Evolutionary conservation across 768 basidiomycete genomes (phyloP).

Genomic region (Leucocoprinus birnbaumii): DNA sequence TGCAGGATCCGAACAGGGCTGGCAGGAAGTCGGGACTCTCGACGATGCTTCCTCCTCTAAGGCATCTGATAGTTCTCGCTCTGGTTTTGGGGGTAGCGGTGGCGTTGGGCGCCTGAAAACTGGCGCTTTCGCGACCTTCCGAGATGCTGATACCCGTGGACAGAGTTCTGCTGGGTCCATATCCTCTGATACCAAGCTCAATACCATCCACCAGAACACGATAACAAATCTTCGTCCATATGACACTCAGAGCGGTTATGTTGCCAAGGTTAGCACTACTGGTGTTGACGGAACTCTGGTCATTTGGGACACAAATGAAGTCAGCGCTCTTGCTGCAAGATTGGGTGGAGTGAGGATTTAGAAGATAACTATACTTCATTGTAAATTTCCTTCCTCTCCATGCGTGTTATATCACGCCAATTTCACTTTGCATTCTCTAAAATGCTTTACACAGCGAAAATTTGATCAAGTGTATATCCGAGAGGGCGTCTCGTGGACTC

Average conservation of each 20-base stretch:
- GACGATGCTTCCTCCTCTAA: conserved; percentile 70
- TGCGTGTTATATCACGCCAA: neutral
- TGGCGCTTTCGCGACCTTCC: conserved; percentile 92
- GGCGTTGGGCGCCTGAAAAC: conserved; percentile 80
- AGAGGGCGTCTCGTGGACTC: too few species aligned
- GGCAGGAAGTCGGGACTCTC: conserved; percentile 78
- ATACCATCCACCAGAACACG: conserved; percentile 96
- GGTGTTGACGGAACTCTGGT: conserved; percentile 94
- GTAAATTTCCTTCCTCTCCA: neutral
- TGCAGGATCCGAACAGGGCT: conserved; percentile 70
- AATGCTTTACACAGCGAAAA: neutral
- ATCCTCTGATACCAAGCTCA: conserved; percentile 67
- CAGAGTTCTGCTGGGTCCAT: conserved; percentile 29
- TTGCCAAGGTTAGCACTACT: conserved; percentile 81
- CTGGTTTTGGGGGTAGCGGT: conserved; percentile 43
- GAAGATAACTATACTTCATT: neutral
- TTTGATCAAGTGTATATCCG: too few species aligned
- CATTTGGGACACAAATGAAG: conserved; percentile 78
- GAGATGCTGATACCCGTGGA: conserved; percentile 84
- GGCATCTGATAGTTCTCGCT: conserved; percentile 35
- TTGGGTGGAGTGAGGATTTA: conserved; percentile 35
- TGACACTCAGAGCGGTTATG: conserved; percentile 51
- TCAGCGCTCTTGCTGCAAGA: conserved; percentile 46
- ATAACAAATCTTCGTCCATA: conserved; percentile 90
- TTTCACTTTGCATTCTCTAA: neutral